These are phyloP conservation scores for Glutinoglossum americanum DNA, from an alignment of 495 filamentous ascomycete genomes.

Conservation along the genomic window DNA sequence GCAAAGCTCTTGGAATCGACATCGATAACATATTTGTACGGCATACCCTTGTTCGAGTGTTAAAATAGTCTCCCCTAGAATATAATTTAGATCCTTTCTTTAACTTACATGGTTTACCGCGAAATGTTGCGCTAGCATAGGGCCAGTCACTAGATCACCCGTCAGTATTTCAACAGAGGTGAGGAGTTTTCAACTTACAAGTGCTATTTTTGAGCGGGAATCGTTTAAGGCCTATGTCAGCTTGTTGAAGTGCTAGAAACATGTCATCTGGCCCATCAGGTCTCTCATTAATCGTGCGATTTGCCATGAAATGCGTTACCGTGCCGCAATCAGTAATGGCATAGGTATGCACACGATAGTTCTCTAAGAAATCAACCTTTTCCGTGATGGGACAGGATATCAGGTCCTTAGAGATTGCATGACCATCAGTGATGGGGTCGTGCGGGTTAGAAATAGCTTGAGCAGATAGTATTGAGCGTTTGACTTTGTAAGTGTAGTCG, in stretches of 20 bases:
- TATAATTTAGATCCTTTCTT: too few species aligned
- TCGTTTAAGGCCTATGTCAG: slow-evolving; percentile 36
- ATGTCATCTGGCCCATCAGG: slow-evolving; percentile 38
- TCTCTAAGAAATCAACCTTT: slow-evolving; percentile 12
- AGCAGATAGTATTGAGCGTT: slow-evolving; percentile 19
- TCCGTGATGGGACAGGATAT: background rate
- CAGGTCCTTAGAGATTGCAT: slow-evolving; percentile 4
- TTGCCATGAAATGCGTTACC: slow-evolving; percentile 41
- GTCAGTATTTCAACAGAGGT: background rate
- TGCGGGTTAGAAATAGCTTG: slow-evolving; percentile 17
- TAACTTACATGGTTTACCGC: slow-evolving; percentile 46
- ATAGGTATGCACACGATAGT: slow-evolving; percentile 17
- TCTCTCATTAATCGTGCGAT: slow-evolving; percentile 23
- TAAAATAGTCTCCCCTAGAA: background rate
- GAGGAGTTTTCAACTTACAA: slow-evolving; percentile 17
- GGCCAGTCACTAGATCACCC: background rate
- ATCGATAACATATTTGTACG: slow-evolving; percentile 60
- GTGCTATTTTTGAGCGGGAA: slow-evolving; percentile 19
- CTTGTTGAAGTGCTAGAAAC: slow-evolving; percentile 35
- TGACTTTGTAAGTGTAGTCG: slow-evolving; percentile 19
- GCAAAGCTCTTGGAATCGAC: slow-evolving; percentile 41
- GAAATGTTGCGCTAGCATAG: slow-evolving; percentile 27
- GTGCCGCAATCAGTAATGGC: slow-evolving; percentile 26
- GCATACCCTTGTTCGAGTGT: slow-evolving; percentile 35
- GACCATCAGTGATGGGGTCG: slow-evolving; percentile 10